Evolutionary conservation across 257 asterid species (phyloP), one percentile per base, ranked within the genome.

Genomic region (Mentha longifolia): DNA sequence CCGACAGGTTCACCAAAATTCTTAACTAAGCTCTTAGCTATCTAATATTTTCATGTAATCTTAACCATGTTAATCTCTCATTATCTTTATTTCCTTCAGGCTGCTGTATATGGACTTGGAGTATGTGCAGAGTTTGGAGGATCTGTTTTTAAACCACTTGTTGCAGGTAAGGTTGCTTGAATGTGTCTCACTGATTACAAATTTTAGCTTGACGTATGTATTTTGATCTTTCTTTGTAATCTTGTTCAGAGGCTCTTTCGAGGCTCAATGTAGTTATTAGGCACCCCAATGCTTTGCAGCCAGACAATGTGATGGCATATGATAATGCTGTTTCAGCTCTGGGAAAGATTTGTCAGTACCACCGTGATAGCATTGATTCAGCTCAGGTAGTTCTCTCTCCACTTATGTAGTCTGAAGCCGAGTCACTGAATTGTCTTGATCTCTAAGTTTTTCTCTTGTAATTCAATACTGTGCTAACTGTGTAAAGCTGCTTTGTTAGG

Each of bases 271-370:
- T 83, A 51, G 95, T 91, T 65, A 87, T 91, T 64, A 52, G 89
- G 78, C 84, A 85, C 71, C 90, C 98, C 20, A 84, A 75, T 83
- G 96, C 95, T 57, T 61, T 76, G 78, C 90, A 86, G 78, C 76
- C 86, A 7, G 98, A 92, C 41, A 85, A 85, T 70, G 84, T 85
- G 73, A 92, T 95, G 99, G 98, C 99, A 63, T 92, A 95, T 56
- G 99, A 95, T 73, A 95, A 95, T 81, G 99, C 98, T 49, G 97
- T 95, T 68, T 95, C 99, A 57, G 98, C 99, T 52, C 73, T 95
- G 41, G 98, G 99, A 74, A 95, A 95, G 92, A 92, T 95, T 74
- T 92, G 97, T 56, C 96, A 84, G 70, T 88, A 84, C 75, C 97
- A 95, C 72, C 99, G 97, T 60, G 97, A 92, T 69, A 83, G 91